These are phyloP conservation scores for Pleurotus eryngii DNA, from an alignment of 768 basidiomycete species.

Conservation along the genomic window DNA sequence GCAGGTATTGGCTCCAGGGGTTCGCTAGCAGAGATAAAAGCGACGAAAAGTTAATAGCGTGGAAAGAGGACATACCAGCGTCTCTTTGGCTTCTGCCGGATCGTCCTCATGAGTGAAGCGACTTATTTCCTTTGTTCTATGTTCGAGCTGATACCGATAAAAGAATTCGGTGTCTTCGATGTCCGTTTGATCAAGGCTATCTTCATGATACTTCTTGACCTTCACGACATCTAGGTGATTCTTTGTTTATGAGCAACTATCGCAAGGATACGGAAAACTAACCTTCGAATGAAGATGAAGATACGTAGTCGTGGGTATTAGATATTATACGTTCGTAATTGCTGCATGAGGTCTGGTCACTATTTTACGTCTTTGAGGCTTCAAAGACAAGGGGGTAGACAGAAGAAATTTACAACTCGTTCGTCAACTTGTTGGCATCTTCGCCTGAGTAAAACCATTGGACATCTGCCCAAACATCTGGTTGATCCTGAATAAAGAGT, in stretches of 20 bases:
- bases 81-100: neutral
- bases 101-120: neutral
- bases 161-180: conserved; percentile 45
- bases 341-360: conserved; percentile 37
- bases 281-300: conserved; percentile 46
- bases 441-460: conserved; percentile 54
- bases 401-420: conserved; percentile 43
- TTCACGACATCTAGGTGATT: conserved; percentile 28
- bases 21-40: conserved; percentile 31
- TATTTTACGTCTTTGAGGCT: conserved; percentile 15
- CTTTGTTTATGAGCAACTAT: neutral
- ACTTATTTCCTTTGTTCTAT: conserved; percentile 8
- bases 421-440: conserved; percentile 42
- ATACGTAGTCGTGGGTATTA: conserved; percentile 45
- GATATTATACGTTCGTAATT: conserved; percentile 48
- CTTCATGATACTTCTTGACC: conserved; percentile 36
- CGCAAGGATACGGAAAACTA: conserved; percentile 6
- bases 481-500: neutral
- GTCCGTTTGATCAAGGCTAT: conserved; percentile 28
- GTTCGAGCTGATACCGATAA: conserved; percentile 42
- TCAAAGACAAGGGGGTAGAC: neutral
- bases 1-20: conserved; percentile 35
- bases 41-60: neutral
- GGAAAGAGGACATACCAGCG: neutral
- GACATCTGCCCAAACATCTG: conserved; percentile 50